These are phyloP conservation scores for Lactarius indigo DNA, from an alignment of 768 basidiomycete species.

Conservation along the genomic window DNA sequence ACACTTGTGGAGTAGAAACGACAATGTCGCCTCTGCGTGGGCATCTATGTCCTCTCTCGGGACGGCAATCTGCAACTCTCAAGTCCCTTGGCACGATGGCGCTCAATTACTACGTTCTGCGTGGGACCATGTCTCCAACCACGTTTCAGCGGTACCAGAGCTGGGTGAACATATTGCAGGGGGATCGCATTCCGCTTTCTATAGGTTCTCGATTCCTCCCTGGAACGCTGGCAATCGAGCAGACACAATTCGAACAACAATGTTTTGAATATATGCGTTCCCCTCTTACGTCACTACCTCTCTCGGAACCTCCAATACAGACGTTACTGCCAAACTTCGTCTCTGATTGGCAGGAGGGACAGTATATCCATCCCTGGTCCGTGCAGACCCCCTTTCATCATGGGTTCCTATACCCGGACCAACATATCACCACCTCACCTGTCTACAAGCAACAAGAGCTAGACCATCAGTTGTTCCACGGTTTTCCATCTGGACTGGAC, in stretches of 20 bases:
- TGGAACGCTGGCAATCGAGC: neutral
- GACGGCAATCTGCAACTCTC: neutral
- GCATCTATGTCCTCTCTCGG: neutral
- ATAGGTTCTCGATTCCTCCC: neutral
- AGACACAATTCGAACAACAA: neutral
- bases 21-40: neutral
- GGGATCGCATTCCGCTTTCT: neutral
- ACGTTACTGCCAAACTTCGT: neutral
- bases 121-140: neutral
- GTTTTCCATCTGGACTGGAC: neutral
- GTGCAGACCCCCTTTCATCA: neutral
- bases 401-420: neutral
- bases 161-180: neutral
- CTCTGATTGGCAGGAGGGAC: neutral
- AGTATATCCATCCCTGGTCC: neutral
- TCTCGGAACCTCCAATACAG: neutral
- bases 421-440: neutral
- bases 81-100: neutral
- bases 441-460: neutral
- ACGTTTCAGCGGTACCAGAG: neutral
- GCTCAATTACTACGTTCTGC: neutral
- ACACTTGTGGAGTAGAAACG: neutral
- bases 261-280: neutral
- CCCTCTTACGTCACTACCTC: neutral
- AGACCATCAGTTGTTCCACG: neutral